A percentile compares a stretch with the other conserved stretches of the same genome.
Evolutionary conservation across 768 basidiomycete genomes (phyloP).

Genomic region (Termitomyces titanicus): DNA sequence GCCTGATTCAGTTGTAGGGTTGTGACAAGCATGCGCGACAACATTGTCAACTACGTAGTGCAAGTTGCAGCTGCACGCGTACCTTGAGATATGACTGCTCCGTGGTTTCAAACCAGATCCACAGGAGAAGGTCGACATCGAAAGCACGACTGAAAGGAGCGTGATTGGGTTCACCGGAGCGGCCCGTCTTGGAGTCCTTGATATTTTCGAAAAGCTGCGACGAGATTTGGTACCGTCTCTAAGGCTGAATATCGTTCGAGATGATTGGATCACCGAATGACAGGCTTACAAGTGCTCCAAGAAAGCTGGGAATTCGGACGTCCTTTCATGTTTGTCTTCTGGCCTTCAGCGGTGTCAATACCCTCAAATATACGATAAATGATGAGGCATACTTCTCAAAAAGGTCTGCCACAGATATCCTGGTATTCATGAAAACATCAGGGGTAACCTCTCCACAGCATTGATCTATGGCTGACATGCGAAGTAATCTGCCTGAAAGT

Average conservation of each 20-base stretch:
- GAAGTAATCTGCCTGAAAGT: constrained; percentile 19
- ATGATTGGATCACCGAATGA: background rate
- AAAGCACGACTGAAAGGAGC: constrained; percentile 9
- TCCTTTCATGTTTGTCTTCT: constrained; percentile 23
- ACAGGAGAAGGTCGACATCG: background rate
- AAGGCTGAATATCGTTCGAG: constrained; percentile 12
- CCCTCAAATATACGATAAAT: background rate
- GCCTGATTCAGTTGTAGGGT: background rate
- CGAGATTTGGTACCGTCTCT: constrained; percentile 19
- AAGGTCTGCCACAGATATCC: constrained; percentile 28
- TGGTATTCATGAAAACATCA: constrained; percentile 32
- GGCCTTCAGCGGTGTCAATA: constrained; percentile 15
- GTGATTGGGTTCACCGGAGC: constrained; percentile 16
- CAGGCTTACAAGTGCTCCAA: constrained; percentile 19
- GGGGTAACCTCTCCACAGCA: constrained; percentile 32
- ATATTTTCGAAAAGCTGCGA: constrained; percentile 25
- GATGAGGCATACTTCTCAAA: constrained; percentile 16
- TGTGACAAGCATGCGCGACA: constrained; percentile 22
- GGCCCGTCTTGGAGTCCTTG: constrained; percentile 17
- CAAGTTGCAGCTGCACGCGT: constrained; percentile 28
- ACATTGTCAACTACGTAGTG: constrained; percentile 35
- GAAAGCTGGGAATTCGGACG: constrained; percentile 23
- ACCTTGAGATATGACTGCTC: constrained; percentile 17
- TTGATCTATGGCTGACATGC: constrained; percentile 30
- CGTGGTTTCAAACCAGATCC: background rate